Conservation (phyloP, 1,284 basidiomycete genomes). For the Naganishia sp. region DNA sequence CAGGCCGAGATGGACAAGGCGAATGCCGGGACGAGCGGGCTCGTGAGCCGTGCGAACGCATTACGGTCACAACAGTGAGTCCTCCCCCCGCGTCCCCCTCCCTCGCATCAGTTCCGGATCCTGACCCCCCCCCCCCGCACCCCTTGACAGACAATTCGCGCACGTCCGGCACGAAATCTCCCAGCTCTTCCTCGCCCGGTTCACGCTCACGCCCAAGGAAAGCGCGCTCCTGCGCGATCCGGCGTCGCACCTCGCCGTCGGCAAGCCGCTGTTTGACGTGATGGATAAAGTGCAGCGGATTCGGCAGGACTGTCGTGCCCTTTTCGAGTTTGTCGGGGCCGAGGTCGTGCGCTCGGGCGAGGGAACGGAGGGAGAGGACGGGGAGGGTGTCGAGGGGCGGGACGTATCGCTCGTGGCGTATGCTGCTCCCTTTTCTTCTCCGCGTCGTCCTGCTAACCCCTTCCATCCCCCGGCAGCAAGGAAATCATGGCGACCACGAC, state of each 20-base stretch:
- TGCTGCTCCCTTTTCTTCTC: conserved; percentile 38
- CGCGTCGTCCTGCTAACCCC: not conserved
- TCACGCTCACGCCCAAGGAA: conserved; percentile 77
- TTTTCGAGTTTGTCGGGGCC: conserved; percentile 58
- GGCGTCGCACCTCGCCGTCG: conserved; percentile 53
- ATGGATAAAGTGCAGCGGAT: conserved; percentile 86
- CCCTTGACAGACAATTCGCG: conserved; percentile 57
- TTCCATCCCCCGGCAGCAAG: conserved; percentile 57
- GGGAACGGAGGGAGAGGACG: conserved; percentile 55
- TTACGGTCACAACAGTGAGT: conserved; percentile 74
- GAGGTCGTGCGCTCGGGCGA: conserved; percentile 1
- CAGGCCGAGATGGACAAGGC: conserved; percentile 74
- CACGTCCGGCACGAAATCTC: conserved; percentile 68
- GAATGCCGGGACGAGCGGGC: conserved; percentile 72
- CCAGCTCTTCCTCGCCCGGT: conserved; percentile 74
- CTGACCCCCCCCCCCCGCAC: not conserved
- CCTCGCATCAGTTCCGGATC: too few species aligned
- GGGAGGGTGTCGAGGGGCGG: conserved; percentile 73
- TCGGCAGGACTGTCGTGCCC: conserved; percentile 75
- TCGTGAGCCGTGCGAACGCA: conserved; percentile 84
- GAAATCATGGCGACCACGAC: conserved; percentile 86
- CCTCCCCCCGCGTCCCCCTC: not conserved
- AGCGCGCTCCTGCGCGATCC: conserved; percentile 71
- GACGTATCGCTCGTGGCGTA: conserved; percentile 65
- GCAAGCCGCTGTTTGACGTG: conserved; percentile 71